Evolutionary conservation across 2,329 filamentous ascomycete species (phyloP).

Genomic region (Colletotrichum agaves): DNA sequence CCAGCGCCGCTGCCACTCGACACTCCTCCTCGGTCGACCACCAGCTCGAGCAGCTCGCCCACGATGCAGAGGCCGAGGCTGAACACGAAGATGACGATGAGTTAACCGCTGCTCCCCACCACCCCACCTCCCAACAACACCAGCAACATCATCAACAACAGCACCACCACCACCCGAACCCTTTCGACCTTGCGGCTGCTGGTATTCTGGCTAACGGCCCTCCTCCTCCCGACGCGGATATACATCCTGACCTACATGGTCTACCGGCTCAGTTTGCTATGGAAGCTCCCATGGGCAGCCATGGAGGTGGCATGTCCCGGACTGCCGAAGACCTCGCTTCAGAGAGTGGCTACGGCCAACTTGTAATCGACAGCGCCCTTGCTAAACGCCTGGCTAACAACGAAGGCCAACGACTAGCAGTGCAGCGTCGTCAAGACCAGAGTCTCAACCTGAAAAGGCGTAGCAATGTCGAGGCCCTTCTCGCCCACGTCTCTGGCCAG

Average conservation of each 20-base stretch:
- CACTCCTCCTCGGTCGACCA: slow-evolving; percentile 46
- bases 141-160: slow-evolving; percentile 41
- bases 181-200: slow-evolving; percentile 46
- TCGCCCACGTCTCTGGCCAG: slow-evolving; percentile 66
- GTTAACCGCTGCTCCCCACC: slow-evolving; percentile 25
- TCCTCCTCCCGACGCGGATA: slow-evolving; percentile 38
- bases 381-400: slow-evolving; percentile 65
- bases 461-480: slow-evolving; percentile 69
- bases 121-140: slow-evolving; percentile 18
- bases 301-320: slow-evolving; percentile 31
- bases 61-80: slow-evolving; percentile 40
- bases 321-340: slow-evolving; percentile 60
- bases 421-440: slow-evolving; percentile 65
- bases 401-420: slow-evolving; percentile 59
- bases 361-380: slow-evolving; percentile 64
- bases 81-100: slow-evolving; percentile 37
- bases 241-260: slow-evolving; percentile 43
- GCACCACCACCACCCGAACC: slow-evolving; percentile 36
- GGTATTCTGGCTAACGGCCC: slow-evolving; percentile 47
- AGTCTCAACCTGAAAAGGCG: slow-evolving; percentile 65
- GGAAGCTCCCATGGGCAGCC: slow-evolving; percentile 39
- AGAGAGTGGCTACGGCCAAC: slow-evolving; percentile 57
- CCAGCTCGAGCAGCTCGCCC: slow-evolving; percentile 46
- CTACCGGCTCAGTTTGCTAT: slow-evolving; percentile 40
- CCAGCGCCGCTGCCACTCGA: slow-evolving; percentile 41